Percentiles rank a stretch among this genome's conserved stretches.
Conservation (phyloP, 768 basidiomycete species). For the Floccularia luteovirens region DNA sequence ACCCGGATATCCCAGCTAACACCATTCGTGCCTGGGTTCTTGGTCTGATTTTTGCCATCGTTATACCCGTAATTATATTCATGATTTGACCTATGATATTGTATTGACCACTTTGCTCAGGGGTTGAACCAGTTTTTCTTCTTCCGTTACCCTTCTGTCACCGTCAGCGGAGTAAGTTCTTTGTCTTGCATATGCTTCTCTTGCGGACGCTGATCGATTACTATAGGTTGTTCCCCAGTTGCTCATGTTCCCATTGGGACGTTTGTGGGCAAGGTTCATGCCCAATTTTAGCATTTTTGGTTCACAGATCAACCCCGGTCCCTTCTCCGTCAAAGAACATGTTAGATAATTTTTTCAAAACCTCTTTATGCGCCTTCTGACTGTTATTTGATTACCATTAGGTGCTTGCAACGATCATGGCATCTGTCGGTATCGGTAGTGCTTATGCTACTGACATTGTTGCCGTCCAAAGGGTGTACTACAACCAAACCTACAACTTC, state of each 20-base stretch:
- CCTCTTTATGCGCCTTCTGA: too few species aligned
- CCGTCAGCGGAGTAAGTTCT: conserved; percentile 36
- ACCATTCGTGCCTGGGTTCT: conserved; percentile 68
- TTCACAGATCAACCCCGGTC: conserved; percentile 52
- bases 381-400: conserved; percentile 9
- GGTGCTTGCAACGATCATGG: conserved; percentile 53
- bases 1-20: conserved; percentile 49
- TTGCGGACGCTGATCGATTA: background rate
- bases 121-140: conserved; percentile 72
- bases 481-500: conserved; percentile 56
- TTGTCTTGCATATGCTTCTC: conserved; percentile 14
- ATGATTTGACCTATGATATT: background rate
- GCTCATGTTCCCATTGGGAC: conserved; percentile 58
- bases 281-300: conserved; percentile 49
- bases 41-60: conserved; percentile 62
- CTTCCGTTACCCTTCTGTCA: conserved; percentile 68
- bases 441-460: conserved; percentile 75
- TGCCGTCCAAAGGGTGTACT: conserved; percentile 71
- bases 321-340: conserved; percentile 72
- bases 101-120: conserved; percentile 10
- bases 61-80: conserved; percentile 37
- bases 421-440: conserved; percentile 30
- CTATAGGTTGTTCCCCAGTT: conserved; percentile 58
- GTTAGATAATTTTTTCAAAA: conserved; percentile 29
- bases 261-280: conserved; percentile 46